A percentile compares a stretch with the other conserved stretches of the same genome.
Conservation (phyloP, 2,329 filamentous ascomycete genomes). For the Xylariaceae sp. region DNA sequence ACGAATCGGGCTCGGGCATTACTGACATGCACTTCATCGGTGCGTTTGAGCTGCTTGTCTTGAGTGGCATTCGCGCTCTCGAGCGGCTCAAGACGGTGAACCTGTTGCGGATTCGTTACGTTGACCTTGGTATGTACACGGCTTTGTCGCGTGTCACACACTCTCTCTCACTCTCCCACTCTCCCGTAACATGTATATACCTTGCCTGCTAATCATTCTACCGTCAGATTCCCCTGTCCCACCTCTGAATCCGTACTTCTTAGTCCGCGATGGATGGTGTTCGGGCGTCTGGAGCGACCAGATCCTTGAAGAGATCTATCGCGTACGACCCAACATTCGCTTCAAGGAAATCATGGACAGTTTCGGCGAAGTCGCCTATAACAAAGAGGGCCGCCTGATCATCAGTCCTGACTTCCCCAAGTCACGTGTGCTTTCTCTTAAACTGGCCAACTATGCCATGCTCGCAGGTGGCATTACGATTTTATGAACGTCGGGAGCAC, state of each 20-base stretch:
- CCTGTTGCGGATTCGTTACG: constrained; percentile 66
- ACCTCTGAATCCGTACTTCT: constrained; percentile 67
- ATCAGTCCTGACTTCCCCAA: constrained; percentile 52
- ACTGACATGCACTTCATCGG: constrained; percentile 67
- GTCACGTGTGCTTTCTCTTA: constrained; percentile 50
- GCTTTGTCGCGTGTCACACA: not conserved
- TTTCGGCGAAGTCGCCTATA: constrained; percentile 55
- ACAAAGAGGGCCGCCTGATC: constrained; percentile 55
- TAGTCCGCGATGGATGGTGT: constrained; percentile 54
- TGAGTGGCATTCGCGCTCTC: constrained; percentile 58
- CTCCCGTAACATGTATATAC: not conserved
- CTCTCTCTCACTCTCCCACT: not conserved
- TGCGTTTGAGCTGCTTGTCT: constrained; percentile 63
- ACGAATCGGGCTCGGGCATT: constrained; percentile 63
- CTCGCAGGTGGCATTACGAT: constrained; percentile 39
- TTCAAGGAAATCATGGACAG: constrained; percentile 61
- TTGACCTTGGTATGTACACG: constrained; percentile 56
- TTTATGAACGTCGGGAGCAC: constrained; percentile 21
- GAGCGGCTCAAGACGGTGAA: constrained; percentile 54
- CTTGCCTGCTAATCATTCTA: constrained; percentile 12
- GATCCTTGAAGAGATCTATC: constrained; percentile 57
- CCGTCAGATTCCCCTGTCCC: constrained; percentile 60
- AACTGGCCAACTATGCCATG: constrained; percentile 53
- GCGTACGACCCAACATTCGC: constrained; percentile 51
- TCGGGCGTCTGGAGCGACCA: constrained; percentile 67